A percentile compares a stretch with the other conserved stretches of the same genome.
These are phyloP conservation scores for Lathyrus tuberosus DNA, from an alignment of 306 rosid species.

Conservation along the genomic window DNA sequence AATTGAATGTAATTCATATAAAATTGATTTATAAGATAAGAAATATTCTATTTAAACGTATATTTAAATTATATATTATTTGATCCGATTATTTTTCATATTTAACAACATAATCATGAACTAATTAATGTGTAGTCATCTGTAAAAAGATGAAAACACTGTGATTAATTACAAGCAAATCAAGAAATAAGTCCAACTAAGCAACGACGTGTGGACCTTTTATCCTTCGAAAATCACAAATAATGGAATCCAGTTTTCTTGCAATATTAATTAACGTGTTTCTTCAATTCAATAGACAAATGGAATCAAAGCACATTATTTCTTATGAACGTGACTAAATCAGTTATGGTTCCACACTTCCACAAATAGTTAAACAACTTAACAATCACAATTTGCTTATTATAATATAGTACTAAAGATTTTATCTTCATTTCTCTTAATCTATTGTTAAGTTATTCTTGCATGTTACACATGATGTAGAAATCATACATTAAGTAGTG, in stretches of 20 bases:
- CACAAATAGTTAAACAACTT: constrained; percentile 31
- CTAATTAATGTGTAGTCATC: constrained; percentile 20
- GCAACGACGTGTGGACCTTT: constrained; percentile 82
- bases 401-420: constrained; percentile 10
- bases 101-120: constrained; percentile 3
- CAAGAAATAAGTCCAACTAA: constrained; percentile 55
- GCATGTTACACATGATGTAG: constrained; percentile 43
- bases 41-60: too few relatives aligned
- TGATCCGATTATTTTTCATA: not conserved
- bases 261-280: constrained; percentile 33
- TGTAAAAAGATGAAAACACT: constrained; percentile 14
- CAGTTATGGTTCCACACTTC: constrained; percentile 37
- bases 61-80: too few relatives aligned
- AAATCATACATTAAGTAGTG: constrained; percentile 11
- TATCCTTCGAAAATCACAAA: constrained; percentile 22
- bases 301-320: constrained; percentile 28
- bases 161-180: constrained; percentile 39
- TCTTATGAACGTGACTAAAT: constrained; percentile 37
- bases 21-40: too few relatives aligned
- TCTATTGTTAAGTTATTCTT: constrained; percentile 29
- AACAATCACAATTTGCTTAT: constrained; percentile 16
- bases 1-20: too few relatives aligned
- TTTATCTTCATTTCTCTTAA: constrained; percentile 28
- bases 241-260: constrained; percentile 65
- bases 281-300: constrained; percentile 27